Evolutionary conservation across 2,329 filamentous ascomycete species (phyloP).

Genomic region (Colletotrichum filicis): DNA sequence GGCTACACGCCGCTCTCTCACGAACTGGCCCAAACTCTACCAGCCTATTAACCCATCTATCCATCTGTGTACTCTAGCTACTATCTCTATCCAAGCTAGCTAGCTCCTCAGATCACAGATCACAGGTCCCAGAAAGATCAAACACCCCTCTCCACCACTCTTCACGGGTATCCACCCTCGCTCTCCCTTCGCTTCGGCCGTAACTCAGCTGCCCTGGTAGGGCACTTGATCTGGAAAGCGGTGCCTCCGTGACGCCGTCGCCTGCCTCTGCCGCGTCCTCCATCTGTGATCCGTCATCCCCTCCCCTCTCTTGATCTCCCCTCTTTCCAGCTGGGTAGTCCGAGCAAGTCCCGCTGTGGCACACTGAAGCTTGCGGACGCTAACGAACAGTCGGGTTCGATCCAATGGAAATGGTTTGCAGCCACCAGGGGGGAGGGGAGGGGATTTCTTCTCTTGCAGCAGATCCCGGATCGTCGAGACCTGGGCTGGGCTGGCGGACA

Average conservation of each 20-base stretch:
- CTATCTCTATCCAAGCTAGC: neutral
- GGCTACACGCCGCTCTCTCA: neutral
- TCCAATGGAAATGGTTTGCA: neutral
- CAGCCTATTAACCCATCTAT: neutral
- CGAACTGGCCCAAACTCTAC: neutral
- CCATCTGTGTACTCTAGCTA: no score
- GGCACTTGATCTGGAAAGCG: neutral
- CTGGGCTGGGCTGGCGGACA: neutral
- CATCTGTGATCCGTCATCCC: neutral
- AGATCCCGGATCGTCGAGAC: neutral
- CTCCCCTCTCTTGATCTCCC: no score
- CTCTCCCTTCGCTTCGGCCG: neutral
- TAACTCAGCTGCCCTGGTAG: neutral
- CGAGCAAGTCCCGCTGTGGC: neutral
- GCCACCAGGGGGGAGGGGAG: neutral
- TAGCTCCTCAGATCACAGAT: neutral
- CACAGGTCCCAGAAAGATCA: neutral
- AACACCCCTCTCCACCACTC: neutral
- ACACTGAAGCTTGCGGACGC: neutral
- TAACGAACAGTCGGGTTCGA: neutral
- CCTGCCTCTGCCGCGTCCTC: neutral
- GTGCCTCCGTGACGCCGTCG: neutral
- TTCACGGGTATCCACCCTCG: neutral
- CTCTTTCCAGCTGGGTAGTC: neutral
- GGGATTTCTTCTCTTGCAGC: neutral